Evolutionary conservation across 148 eudicot species (phyloP).

Genomic region (Salicornia ramosissima): DNA sequence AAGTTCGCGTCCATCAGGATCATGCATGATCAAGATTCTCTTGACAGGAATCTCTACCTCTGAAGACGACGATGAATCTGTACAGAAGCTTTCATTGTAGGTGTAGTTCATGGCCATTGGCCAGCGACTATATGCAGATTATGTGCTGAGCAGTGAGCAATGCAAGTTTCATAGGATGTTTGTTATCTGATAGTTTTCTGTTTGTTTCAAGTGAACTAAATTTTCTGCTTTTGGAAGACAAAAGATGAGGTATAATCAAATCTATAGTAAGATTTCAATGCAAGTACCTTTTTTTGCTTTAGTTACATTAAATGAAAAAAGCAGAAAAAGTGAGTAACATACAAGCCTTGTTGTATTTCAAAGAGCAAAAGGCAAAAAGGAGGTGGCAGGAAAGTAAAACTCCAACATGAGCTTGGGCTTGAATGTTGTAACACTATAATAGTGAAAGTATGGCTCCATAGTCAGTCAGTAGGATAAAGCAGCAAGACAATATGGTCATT

Average conservation of each 20-base stretch:
- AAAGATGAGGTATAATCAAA: background rate
- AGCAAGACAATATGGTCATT: too few relatives aligned
- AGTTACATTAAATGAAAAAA: background rate
- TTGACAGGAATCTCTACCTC: slow-evolving; percentile 43
- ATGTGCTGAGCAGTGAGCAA: background rate
- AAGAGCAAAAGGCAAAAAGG: too few relatives aligned
- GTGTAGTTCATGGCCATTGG: slow-evolving; percentile 31
- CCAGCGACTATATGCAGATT: background rate
- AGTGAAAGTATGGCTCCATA: too few relatives aligned
- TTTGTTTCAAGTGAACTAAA: background rate
- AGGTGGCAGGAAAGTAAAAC: too few relatives aligned
- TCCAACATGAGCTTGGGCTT: too few relatives aligned
- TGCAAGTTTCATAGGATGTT: background rate
- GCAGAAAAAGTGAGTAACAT: too few relatives aligned
- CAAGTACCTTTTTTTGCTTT: slow-evolving; percentile 19
- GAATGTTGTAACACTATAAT: too few relatives aligned
- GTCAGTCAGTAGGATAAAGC: too few relatives aligned
- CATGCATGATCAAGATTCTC: slow-evolving; percentile 50
- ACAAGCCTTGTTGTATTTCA: too few relatives aligned
- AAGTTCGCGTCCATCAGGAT: slow-evolving; percentile 47
- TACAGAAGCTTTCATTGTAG: slow-evolving; percentile 9
- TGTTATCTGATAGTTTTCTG: background rate
- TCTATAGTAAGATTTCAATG: background rate
- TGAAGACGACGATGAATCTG: slow-evolving; percentile 16
- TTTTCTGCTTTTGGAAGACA: background rate